phyloP scores from a whole-genome alignment of 2,329 filamentous ascomycete species.

The Immersiporthe knoxdaviesiana region DNA sequence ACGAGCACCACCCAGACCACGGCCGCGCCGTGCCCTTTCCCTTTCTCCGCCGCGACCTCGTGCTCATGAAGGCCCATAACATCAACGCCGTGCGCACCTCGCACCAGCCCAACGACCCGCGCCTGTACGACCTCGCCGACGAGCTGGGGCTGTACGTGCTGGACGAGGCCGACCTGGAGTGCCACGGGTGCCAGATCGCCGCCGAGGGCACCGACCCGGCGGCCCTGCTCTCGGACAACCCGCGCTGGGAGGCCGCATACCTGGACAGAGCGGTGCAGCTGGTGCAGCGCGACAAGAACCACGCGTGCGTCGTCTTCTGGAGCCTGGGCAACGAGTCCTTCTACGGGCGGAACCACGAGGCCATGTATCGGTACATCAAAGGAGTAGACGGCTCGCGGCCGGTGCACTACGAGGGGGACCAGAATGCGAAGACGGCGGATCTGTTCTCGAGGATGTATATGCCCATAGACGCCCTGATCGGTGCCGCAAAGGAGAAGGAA shows the following conservation, averaged over 20 bases:
- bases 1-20: conserved; percentile 60
- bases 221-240: conserved; percentile 59
- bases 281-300: conserved; percentile 66
- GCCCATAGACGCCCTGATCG: conserved; percentile 45
- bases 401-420: conserved; percentile 66
- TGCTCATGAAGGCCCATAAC: conserved; percentile 63
- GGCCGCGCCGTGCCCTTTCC: conserved; percentile 58
- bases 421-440: conserved; percentile 58
- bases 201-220: conserved; percentile 43
- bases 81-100: conserved; percentile 64
- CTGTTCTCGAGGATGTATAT: conserved; percentile 67
- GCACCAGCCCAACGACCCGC: conserved; percentile 58
- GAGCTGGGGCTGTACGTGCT: conserved; percentile 60
- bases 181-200: conserved; percentile 54
- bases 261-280: conserved; percentile 67
- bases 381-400: conserved; percentile 56
- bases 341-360: conserved; percentile 64
- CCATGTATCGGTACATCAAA: conserved; percentile 66
- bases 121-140: conserved; percentile 55
- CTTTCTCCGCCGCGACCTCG: conserved; percentile 56
- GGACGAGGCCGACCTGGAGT: conserved; percentile 45
- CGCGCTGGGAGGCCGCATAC: conserved; percentile 62
- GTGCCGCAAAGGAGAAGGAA: conserved; percentile 41
- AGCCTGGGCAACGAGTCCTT: conserved; percentile 70
- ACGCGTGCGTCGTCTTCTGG: conserved; percentile 69